phyloP scores from a whole-genome alignment of 805 yeast species.

The Candida sakaeoensis region DNA sequence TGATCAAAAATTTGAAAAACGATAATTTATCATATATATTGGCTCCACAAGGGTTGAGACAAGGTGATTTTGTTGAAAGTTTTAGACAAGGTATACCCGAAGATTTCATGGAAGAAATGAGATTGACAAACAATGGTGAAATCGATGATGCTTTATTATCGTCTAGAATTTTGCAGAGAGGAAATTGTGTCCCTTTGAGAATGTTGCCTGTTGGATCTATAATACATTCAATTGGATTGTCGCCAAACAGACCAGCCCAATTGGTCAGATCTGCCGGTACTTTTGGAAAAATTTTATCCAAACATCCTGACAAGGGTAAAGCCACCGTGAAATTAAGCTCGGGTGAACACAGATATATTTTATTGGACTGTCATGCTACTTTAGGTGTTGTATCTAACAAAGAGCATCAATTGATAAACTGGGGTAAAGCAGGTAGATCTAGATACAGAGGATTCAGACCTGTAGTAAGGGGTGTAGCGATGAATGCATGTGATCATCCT shows the following conservation, averaged over 20 bases:
- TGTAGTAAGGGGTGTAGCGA: constrained; percentile 94
- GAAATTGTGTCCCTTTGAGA: constrained; percentile 87
- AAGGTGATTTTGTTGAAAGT: constrained; percentile 87
- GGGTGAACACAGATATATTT: constrained; percentile 91
- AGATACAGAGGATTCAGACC: constrained; percentile 94
- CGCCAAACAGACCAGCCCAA: constrained; percentile 71
- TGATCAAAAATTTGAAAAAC: constrained; percentile 62
- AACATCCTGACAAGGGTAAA: constrained; percentile 61
- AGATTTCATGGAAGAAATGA: constrained; percentile 71
- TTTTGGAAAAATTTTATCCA: constrained; percentile 82
- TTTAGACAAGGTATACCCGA: constrained; percentile 86
- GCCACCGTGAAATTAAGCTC: constrained; percentile 81
- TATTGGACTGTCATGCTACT: constrained; percentile 86
- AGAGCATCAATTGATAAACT: constrained; percentile 81
- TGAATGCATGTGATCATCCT: constrained; percentile 97
- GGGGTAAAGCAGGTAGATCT: constrained; percentile 96
- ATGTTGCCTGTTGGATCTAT: constrained; percentile 96
- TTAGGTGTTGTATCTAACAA: constrained; percentile 89
- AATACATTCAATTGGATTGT: constrained; percentile 80
- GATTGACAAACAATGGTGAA: constrained; percentile 59
- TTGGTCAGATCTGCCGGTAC: constrained; percentile 94
- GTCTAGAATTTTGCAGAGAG: constrained; percentile 83
- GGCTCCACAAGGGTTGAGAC: constrained; percentile 90
- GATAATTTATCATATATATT: constrained; percentile 71
- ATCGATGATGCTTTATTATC: constrained; percentile 88